Evolutionary conservation across 345 rosid genomes (phyloP).

Genomic region (Eucalyptus marginata): DNA sequence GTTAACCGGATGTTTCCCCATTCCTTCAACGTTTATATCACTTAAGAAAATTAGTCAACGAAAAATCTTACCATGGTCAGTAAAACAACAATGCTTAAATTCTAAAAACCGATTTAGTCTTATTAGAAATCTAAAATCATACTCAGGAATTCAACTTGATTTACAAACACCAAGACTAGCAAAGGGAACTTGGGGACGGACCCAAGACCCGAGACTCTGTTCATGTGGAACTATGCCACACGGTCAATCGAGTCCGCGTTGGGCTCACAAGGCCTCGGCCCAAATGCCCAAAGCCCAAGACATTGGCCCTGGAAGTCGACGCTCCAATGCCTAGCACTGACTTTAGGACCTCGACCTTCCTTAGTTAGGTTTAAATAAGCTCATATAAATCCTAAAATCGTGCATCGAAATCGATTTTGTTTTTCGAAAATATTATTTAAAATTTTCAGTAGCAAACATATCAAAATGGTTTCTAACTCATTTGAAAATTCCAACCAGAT

Average conservation of each 20-base stretch:
- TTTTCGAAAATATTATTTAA: not conserved
- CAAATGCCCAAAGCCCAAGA: not conserved
- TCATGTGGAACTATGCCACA: not conserved
- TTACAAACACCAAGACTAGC: not conserved
- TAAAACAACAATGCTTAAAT: not conserved
- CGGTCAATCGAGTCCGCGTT: not conserved
- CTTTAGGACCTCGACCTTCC: not conserved
- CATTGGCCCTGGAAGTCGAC: not conserved
- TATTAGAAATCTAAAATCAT: not conserved
- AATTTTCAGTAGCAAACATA: not conserved
- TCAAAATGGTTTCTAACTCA: not conserved
- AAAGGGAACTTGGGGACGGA: not conserved
- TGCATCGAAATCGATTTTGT: not conserved
- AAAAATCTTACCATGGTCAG: not conserved
- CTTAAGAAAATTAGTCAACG: not conserved
- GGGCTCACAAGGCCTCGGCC: not conserved
- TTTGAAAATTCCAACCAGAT: not conserved
- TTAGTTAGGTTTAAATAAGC: too few species aligned
- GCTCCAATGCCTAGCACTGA: not conserved
- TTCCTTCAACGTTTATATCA: not conserved
- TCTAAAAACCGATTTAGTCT: not conserved
- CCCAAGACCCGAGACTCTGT: not conserved
- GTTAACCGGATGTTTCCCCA: rapidly evolving
- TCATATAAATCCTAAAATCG: too few species aligned
- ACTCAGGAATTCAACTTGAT: not conserved